Percentiles rank a stretch among this genome's conserved stretches.
phyloP scores from a whole-genome alignment of 352 stramenopile species.

The Globisporangium lucens region DNA sequence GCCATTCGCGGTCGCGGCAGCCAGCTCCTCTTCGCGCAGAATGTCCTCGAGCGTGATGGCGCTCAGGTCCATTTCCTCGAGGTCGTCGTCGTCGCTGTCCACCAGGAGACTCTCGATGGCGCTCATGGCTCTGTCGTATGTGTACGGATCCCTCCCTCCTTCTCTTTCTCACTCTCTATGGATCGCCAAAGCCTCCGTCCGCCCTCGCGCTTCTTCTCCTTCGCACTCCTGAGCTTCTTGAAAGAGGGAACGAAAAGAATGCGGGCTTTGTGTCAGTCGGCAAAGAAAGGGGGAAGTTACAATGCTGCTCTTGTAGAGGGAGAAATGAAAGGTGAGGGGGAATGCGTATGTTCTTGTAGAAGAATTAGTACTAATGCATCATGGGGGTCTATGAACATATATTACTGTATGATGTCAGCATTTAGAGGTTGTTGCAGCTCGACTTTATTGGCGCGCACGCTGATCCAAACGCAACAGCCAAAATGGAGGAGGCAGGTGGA shows the following conservation, averaged over 20 bases:
- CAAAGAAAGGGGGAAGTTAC: not conserved
- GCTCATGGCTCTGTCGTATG: constrained; percentile 26
- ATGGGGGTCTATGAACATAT: not conserved
- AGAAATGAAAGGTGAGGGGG: not conserved
- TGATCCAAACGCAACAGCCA: not conserved
- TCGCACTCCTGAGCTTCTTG: not conserved
- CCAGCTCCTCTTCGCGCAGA: constrained; percentile 63
- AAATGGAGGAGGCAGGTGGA: constrained; percentile 11
- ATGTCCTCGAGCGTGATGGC: constrained; percentile 74
- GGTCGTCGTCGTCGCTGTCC: constrained; percentile 67
- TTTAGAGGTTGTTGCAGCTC: not conserved
- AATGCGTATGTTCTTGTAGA: not conserved
- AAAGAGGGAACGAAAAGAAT: constrained; percentile 8
- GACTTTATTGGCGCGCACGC: not conserved
- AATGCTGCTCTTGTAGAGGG: not conserved
- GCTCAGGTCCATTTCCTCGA: constrained; percentile 60
- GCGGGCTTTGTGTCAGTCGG: not conserved
- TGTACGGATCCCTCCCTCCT: not conserved
- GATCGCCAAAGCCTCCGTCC: not conserved
- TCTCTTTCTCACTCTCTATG: not conserved
- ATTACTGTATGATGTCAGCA: not conserved
- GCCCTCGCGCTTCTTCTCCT: not conserved
- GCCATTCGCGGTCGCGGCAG: constrained; percentile 23
- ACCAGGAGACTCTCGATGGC: constrained; percentile 54
- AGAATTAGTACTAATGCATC: not conserved